These are phyloP conservation scores for Candida palmyrensis DNA, from an alignment of 805 yeast species.

Conservation along the genomic window DNA sequence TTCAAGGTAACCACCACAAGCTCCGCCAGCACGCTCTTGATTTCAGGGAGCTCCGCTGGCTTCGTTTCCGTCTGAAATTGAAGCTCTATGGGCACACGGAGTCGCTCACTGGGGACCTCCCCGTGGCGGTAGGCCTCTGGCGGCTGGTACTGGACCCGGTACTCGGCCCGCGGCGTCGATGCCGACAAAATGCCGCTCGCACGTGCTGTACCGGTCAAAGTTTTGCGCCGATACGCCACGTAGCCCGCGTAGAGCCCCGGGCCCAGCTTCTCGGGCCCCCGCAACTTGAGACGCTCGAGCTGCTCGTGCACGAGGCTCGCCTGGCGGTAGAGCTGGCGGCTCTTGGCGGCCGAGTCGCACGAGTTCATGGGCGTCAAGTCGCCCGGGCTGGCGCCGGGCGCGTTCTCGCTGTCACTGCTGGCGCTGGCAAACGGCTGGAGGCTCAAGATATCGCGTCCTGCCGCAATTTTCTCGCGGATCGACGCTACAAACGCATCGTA, in stretches of 20 bases:
- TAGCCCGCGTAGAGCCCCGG: slow-evolving; percentile 21
- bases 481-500: slow-evolving; percentile 31
- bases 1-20: slow-evolving; percentile 30
- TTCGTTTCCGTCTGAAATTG: slow-evolving; percentile 17
- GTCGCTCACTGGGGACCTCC: slow-evolving; percentile 8
- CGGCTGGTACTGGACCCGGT: slow-evolving; percentile 25
- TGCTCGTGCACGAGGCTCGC: no score
- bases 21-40: slow-evolving; percentile 29
- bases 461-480: slow-evolving; percentile 21
- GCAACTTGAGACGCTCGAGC: slow-evolving; percentile 1
- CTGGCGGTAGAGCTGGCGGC: slow-evolving; percentile 26
- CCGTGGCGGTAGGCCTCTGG: slow-evolving; percentile 23
- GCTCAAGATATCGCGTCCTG: slow-evolving; percentile 13
- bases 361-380: slow-evolving; percentile 16
- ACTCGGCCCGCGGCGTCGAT: slow-evolving; percentile 28
- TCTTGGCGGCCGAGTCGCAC: slow-evolving; percentile 14
- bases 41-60: slow-evolving; percentile 19
- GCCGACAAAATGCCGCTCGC: slow-evolving; percentile 27
- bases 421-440: slow-evolving; percentile 2
- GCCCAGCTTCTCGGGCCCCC: not conserved
- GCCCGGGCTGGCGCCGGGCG: not conserved
- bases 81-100: slow-evolving; percentile 29
- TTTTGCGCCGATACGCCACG: slow-evolving; percentile 27
- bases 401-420: not conserved
- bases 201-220: slow-evolving; percentile 26